These are phyloP conservation scores for Fusarium foetens DNA, from an alignment of 2,329 filamentous ascomycete genomes.

Conservation along the genomic window DNA sequence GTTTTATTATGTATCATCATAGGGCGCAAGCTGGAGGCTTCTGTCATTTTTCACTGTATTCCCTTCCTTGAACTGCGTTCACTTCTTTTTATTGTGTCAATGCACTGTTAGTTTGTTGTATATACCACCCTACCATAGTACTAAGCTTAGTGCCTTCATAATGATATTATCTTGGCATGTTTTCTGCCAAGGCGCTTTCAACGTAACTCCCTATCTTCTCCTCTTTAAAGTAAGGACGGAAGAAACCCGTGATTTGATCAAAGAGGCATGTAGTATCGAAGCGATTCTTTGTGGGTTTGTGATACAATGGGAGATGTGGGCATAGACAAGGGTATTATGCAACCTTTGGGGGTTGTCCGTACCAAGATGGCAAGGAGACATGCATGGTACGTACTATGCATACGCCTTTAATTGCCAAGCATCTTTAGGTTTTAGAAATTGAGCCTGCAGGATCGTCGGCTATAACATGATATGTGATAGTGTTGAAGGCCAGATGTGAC, in stretches of 20 bases:
- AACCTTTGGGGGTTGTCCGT: neutral
- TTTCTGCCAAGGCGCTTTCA: conserved; percentile 1
- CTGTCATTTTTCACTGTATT: conserved; percentile 5
- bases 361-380: neutral
- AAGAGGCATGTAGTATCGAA: conserved; percentile 8
- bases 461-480: conserved; percentile 15
- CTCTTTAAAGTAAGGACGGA: neutral
- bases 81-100: conserved; percentile 2
- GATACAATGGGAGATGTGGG: conserved; percentile 12
- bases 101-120: conserved; percentile 7
- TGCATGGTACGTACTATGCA: neutral
- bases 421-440: neutral
- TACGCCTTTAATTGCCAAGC: neutral
- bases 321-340: conserved; percentile 13
- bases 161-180: conserved; percentile 8
- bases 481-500: neutral
- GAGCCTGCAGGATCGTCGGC: conserved; percentile 17
- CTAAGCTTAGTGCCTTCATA: conserved; percentile 11
- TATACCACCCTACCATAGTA: conserved; percentile 13
- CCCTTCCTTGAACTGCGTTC: neutral
- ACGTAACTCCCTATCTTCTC: neutral
- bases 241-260: conserved; percentile 3
- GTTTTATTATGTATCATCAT: conserved; percentile 21
- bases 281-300: neutral
- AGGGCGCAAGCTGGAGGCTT: conserved; percentile 13